phyloP scores from a whole-genome alignment of 2,329 filamentous ascomycete genomes.

The Talaromyces islandicus region DNA sequence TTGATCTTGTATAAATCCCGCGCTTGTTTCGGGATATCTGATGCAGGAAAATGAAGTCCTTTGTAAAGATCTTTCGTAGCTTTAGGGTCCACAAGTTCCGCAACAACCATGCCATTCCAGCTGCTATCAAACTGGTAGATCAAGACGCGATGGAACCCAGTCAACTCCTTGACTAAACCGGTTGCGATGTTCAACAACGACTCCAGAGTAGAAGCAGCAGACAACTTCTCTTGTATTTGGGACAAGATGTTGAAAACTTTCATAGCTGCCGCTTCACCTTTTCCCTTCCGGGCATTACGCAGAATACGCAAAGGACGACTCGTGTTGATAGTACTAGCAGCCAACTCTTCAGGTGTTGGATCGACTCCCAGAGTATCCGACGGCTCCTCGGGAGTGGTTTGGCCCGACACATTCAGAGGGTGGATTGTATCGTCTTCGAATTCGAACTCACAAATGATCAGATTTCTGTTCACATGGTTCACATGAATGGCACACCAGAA shows the following conservation, averaged over 20 bases:
- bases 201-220: constrained; percentile 64
- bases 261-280: constrained; percentile 82
- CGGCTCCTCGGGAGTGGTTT: constrained; percentile 55
- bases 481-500: constrained; percentile 86
- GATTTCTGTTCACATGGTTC: constrained; percentile 59
- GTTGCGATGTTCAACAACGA: constrained; percentile 73
- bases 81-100: constrained; percentile 74
- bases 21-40: constrained; percentile 78
- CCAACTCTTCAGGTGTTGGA: constrained; percentile 68
- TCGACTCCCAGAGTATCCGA: constrained; percentile 68
- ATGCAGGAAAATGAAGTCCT: constrained; percentile 80
- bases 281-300: constrained; percentile 66
- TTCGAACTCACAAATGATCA: constrained; percentile 85
- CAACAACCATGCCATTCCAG: constrained; percentile 82
- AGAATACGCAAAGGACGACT: constrained; percentile 70
- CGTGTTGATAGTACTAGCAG: constrained; percentile 65
- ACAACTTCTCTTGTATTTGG: constrained; percentile 82
- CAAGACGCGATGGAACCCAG: constrained; percentile 88
- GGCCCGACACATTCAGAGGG: constrained; percentile 57
- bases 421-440: constrained; percentile 67
- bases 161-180: constrained; percentile 81
- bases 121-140: constrained; percentile 81
- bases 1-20: constrained; percentile 87
- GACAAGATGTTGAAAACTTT: constrained; percentile 91
- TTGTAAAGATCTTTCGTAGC: constrained; percentile 80